Base-by-base conservation (phyloP, 140 eudicot genomes). In the Stevia rebaudiana region DNA sequence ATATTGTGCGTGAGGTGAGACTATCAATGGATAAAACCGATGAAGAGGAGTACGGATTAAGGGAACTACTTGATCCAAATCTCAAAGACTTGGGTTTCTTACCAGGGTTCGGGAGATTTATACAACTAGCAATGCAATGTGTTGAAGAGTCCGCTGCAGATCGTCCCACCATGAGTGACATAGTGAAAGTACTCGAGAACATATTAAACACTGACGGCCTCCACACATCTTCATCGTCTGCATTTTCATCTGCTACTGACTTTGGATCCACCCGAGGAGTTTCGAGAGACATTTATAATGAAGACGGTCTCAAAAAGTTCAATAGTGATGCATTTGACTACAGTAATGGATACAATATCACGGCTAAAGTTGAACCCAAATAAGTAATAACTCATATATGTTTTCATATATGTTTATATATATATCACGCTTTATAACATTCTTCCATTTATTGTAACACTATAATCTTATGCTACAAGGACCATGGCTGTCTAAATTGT, bases 151-250 rank as follows among this genome's bases (percentile, higher is more conserved):
- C 87, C 0, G 95, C 96, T 3, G 75, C 94, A 0, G 95, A 85
- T 31, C 91, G 98, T n/a, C 98, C 98, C 24, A 82, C 90, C 5
- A 92, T 92, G 98, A 78, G 87, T 28, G 94, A 88, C 11, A 79
- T 88, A 25, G 98, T 88, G 56, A 94, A 94, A 79, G 54, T 75
- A 9, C 75, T 94, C 2, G 99, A 94, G 67, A 60, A 56, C 61
- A 86, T 94, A 41, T 54, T 94, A 61, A 86, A 72, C 46, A 72
- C 74, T 31, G 95, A 81, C 22, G 95, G 99, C 1, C 21, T 85
- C 1, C 65, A 65, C 63, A 83, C 94, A 24, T 78, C 64, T 63
- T 83, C 96, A 12, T 73, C 90, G 0, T 91, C 99, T 0, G 73
- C 84, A 15, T 68, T 90, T 4, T 66, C 82, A 15, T 87, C 98